Evolutionary conservation across 1,284 basidiomycete species (phyloP).

Genomic region (Stereum hirsutum): DNA sequence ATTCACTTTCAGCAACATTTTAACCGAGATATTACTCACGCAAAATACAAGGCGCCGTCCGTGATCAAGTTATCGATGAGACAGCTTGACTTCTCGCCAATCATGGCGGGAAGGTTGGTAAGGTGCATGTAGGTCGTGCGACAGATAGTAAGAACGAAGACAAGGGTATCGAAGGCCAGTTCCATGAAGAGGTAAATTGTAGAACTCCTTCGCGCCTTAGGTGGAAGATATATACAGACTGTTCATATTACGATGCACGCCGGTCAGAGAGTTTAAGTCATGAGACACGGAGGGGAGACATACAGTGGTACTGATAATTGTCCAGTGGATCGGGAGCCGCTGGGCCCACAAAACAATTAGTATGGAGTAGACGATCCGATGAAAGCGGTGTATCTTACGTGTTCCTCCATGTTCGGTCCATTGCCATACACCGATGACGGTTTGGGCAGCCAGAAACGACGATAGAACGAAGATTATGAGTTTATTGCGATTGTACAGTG

Average conservation of each 20-base stretch:
- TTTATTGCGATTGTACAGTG: conserved; percentile 12
- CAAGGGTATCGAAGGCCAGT: conserved; percentile 11
- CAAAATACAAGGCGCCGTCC: conserved; percentile 13
- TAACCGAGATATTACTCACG: conserved; percentile 5
- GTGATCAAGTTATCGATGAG: conserved; percentile 8
- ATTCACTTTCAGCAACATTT: background rate
- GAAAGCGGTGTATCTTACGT: conserved; percentile 4
- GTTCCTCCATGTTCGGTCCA: conserved; percentile 8
- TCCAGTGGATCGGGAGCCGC: conserved; percentile 11
- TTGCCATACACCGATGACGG: conserved; percentile 10
- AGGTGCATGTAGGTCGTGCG: conserved; percentile 13
- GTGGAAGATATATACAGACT: conserved; percentile 13
- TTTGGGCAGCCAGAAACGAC: conserved; percentile 6
- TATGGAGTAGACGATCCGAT: background rate
- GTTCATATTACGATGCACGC: background rate
- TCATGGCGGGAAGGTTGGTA: conserved; percentile 2
- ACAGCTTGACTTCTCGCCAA: conserved; percentile 1
- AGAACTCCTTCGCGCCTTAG: conserved; percentile 9
- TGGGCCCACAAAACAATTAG: background rate
- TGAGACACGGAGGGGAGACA: background rate
- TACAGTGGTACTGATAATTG: conserved; percentile 13
- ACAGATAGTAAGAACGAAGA: conserved; percentile 12
- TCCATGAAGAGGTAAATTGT: conserved; percentile 12
- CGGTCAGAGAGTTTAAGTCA: too few species aligned
- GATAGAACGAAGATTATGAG: conserved; percentile 7